These are phyloP conservation scores for Hypoxylon crocopeplum DNA, from an alignment of 495 filamentous ascomycete species.

Conservation along the genomic window DNA sequence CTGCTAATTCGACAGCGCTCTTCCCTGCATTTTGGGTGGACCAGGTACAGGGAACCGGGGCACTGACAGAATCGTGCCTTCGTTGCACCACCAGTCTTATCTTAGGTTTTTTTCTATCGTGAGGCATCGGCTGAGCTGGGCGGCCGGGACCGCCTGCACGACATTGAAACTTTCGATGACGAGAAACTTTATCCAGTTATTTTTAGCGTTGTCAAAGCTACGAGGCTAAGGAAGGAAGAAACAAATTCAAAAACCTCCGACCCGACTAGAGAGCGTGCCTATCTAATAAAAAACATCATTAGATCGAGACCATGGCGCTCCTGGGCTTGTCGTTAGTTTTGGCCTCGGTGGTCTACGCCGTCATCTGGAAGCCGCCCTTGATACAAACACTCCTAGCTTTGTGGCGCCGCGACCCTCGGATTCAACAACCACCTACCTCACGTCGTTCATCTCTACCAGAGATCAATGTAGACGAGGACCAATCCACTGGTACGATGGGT, in stretches of 20 bases:
- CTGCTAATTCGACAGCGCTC: conserved; percentile 15
- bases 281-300: no score
- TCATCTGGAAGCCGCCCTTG: conserved; percentile 54
- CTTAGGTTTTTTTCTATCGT: no score
- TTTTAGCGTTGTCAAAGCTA: no score
- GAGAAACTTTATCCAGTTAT: no score
- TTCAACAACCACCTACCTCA: conserved; percentile 37
- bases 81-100: no score
- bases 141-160: no score
- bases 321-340: conserved; percentile 61
- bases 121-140: no score
- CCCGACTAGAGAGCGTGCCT: no score
- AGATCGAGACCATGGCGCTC: conserved; percentile 52
- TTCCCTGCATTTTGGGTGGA: conserved; percentile 16
- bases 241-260: no score
- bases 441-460: conserved; percentile 24
- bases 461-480: conserved; percentile 1
- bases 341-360: conserved; percentile 59
- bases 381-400: conserved; percentile 37
- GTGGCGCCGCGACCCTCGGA: conserved; percentile 31
- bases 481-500: neutral
- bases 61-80: no score
- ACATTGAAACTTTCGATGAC: no score
- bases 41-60: neutral
- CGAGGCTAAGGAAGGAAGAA: no score